These are phyloP conservation scores for Rhodotorula graminis DNA, from an alignment of 768 basidiomycete species.

Conservation along the genomic window DNA sequence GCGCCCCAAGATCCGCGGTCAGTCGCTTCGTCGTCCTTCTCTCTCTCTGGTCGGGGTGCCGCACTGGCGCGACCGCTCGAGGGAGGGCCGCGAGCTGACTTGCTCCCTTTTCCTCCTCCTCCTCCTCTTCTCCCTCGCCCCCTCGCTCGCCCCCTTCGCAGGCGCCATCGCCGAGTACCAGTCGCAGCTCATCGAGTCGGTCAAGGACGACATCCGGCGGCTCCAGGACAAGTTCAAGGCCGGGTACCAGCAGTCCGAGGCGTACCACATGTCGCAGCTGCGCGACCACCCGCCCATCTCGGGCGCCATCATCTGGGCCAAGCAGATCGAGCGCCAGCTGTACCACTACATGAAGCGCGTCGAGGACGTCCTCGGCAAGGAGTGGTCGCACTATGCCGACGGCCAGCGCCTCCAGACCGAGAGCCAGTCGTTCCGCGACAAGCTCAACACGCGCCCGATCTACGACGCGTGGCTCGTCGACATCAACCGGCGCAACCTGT, in stretches of 20 bases:
- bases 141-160: too few relatives aligned
- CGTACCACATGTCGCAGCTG: slow-evolving; percentile 88
- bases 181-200: slow-evolving; percentile 95
- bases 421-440: slow-evolving; percentile 83
- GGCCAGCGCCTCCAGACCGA: slow-evolving; percentile 95
- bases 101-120: too few relatives aligned
- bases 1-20: slow-evolving; percentile 70
- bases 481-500: slow-evolving; percentile 87
- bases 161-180: slow-evolving; percentile 99
- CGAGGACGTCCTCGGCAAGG: slow-evolving; percentile 92
- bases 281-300: slow-evolving; percentile 97
- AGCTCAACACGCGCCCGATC: slow-evolving; percentile 87
- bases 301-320: slow-evolving; percentile 95
- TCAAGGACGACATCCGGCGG: slow-evolving; percentile 94
- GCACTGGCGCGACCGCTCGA: too few relatives aligned
- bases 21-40: too few relatives aligned
- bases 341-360: slow-evolving; percentile 97
- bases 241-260: slow-evolving; percentile 85
- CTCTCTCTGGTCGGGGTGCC: too few relatives aligned
- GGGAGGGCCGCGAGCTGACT: too few relatives aligned
- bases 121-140: too few relatives aligned
- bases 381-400: slow-evolving; percentile 99
- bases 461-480: slow-evolving; percentile 96
- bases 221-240: slow-evolving; percentile 98
- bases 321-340: slow-evolving; percentile 96